Base-by-base conservation (phyloP, 2,329 filamentous ascomycete species). In the Periconia macrospinosa region DNA sequence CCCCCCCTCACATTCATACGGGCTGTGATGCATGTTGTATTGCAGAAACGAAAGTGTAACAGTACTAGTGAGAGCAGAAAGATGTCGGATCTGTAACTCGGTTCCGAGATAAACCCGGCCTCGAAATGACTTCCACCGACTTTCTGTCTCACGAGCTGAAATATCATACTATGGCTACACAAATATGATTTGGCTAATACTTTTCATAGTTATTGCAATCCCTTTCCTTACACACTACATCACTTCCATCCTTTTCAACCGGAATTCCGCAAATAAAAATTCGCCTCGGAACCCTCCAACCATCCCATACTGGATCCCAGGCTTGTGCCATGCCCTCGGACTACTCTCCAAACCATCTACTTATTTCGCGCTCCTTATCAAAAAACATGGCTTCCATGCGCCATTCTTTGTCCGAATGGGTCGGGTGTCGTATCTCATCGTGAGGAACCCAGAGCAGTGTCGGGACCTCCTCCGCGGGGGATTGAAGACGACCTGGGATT, bases 351-450 rank as follows among this genome's bases (percentile, higher is more conserved):
- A 63, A 20, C 58, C 61, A 9, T 58, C 59, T 10, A 59, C 57
- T 27, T 67, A 63, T 47, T 64, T 69, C 35, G 66, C 62, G 6
- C 55, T 56, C n/a, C 45, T 66, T 19, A 52, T 68, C 15, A 62
- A 65, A 14, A 59, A 66, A 14, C 68, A 65, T 60, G 63, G 60
- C 2, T 18, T 45, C 5, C 60, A 59, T 17, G 56, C 58, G 2
- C 67, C 67, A 1, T 70, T 70, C 41, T 49, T 56, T 13, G 56
- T 69, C 45, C 59, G 54, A 48, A 60, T 58, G 23, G 66, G 65
- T 8, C 45, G 53, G 18, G 42, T 46, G 8, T 53, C 61, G n/a
- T 64, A 62, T 27, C 41, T 62, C 6, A 40, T 71, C 15, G 45
- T 70, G 14, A 58, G 61, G 30, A 60, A 67, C 41, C 59, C 63